These are phyloP conservation scores for Aegilops speltoides DNA, from an alignment of 176 grass and related monocot species.

Conservation along the genomic window DNA sequence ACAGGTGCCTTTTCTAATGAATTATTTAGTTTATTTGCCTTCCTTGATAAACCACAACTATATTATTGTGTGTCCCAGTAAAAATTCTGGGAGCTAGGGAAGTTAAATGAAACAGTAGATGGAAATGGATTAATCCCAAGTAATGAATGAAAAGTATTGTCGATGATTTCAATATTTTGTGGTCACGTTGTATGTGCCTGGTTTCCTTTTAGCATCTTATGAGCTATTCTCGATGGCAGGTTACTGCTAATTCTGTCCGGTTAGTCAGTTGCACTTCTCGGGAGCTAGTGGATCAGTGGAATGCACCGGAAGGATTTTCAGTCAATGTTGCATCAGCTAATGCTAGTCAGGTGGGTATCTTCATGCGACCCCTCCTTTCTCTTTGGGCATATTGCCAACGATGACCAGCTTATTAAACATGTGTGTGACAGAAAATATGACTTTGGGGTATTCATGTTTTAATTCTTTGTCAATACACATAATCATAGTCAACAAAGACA, in stretches of 20 bases:
- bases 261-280: constrained; percentile 82
- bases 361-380: not conserved
- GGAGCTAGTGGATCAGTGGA: constrained; percentile 92
- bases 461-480: not conserved
- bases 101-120: not conserved
- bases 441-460: not conserved
- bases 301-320: constrained; percentile 77
- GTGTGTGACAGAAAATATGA: not conserved
- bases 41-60: not conserved
- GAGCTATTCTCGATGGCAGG: constrained; percentile 48
- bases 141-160: not conserved
- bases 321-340: constrained; percentile 97
- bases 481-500: not conserved
- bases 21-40: constrained; percentile 4
- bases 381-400: constrained; percentile 9
- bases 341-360: constrained; percentile 64
- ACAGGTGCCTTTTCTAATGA: constrained; percentile 51
- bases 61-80: not conserved
- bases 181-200: not conserved
- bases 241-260: constrained; percentile 79
- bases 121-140: not conserved
- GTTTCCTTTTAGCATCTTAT: not conserved
- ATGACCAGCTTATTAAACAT: not conserved
- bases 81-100: not conserved
- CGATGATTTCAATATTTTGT: not conserved